Percentiles rank a stretch among this genome's conserved stretches.
These are phyloP conservation scores for Madurella mycetomatis DNA, from an alignment of 2,329 filamentous ascomycete species.

Conservation along the genomic window DNA sequence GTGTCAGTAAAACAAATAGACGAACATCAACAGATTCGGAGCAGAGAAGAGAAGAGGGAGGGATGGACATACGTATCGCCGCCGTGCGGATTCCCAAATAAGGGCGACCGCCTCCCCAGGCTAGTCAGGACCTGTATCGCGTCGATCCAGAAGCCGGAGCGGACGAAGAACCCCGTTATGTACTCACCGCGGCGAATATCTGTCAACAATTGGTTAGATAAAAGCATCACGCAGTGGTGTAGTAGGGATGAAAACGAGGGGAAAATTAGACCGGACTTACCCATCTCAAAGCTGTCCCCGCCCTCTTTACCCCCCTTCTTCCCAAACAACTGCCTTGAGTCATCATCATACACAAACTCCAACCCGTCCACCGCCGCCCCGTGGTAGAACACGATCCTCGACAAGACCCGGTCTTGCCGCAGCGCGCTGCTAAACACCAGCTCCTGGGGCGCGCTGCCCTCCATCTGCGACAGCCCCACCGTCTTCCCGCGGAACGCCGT, in stretches of 20 bases:
- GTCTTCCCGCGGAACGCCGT: constrained; percentile 71
- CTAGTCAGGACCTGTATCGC: constrained; percentile 87
- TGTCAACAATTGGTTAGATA: constrained; percentile 28
- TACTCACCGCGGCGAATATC: constrained; percentile 83
- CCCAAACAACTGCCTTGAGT: constrained; percentile 79
- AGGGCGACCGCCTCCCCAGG: constrained; percentile 74
- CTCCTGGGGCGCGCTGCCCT: constrained; percentile 66
- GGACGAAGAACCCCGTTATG: constrained; percentile 78
- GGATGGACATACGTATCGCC: constrained; percentile 69
- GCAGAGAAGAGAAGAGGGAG: neutral
- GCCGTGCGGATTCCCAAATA: constrained; percentile 77
- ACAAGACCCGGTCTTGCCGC: constrained; percentile 67
- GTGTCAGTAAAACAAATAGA: constrained; percentile 24
- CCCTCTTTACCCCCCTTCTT: constrained; percentile 67
- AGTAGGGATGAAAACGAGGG: neutral
- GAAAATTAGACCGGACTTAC: constrained; percentile 38
- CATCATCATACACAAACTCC: constrained; percentile 90
- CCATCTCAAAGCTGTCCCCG: constrained; percentile 71
- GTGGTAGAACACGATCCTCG: constrained; percentile 70
- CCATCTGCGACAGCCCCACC: constrained; percentile 67
- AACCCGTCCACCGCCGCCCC: constrained; percentile 75
- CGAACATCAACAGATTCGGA: neutral
- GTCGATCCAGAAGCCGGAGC: constrained; percentile 79
- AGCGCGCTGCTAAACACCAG: constrained; percentile 67
- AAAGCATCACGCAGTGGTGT: neutral